Conservation (phyloP, 2,329 filamentous ascomycete genomes). For the Sarocladiaceae sp. region DNA sequence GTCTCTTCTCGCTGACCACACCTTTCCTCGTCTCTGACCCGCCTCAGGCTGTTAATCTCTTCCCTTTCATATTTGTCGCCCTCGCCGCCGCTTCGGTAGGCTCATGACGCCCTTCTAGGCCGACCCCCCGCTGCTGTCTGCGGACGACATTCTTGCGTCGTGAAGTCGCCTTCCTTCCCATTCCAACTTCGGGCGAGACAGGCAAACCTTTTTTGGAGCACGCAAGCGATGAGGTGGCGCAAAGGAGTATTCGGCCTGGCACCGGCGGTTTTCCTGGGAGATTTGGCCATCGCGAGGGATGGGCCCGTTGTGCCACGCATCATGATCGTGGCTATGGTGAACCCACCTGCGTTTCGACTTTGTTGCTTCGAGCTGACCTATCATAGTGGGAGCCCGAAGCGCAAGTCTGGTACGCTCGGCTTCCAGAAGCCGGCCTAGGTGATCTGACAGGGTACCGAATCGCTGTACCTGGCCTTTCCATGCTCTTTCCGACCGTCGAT, state of each 20-base stretch:
- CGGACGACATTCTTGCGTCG: too few relatives aligned
- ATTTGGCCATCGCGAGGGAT: too few relatives aligned
- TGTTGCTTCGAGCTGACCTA: background rate
- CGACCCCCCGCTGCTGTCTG: too few relatives aligned
- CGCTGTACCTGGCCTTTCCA: constrained; percentile 56
- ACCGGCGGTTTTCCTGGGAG: background rate
- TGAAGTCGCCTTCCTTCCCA: too few relatives aligned
- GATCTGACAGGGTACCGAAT: constrained; percentile 52
- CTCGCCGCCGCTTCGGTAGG: too few relatives aligned
- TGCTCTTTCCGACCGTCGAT: constrained; percentile 57
- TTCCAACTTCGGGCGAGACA: too few relatives aligned
- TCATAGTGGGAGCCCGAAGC: constrained; percentile 56
- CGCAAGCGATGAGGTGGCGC: constrained; percentile 2
- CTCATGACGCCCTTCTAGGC: too few relatives aligned
- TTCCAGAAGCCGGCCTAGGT: constrained; percentile 38
- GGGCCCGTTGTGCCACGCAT: constrained; percentile 5
- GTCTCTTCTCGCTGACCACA: too few relatives aligned
- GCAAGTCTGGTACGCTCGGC: constrained; percentile 52
- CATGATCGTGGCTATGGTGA: constrained; percentile 40
- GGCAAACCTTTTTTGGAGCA: too few relatives aligned
- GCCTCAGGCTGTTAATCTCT: too few relatives aligned
- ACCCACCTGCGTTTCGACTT: constrained; percentile 14
- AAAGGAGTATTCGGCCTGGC: background rate
- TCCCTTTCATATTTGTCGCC: too few relatives aligned
- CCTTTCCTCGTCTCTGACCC: background rate